These are phyloP conservation scores for Ceratobasidium sp. DNA, from an alignment of 1,284 basidiomycete genomes.

Conservation along the genomic window DNA sequence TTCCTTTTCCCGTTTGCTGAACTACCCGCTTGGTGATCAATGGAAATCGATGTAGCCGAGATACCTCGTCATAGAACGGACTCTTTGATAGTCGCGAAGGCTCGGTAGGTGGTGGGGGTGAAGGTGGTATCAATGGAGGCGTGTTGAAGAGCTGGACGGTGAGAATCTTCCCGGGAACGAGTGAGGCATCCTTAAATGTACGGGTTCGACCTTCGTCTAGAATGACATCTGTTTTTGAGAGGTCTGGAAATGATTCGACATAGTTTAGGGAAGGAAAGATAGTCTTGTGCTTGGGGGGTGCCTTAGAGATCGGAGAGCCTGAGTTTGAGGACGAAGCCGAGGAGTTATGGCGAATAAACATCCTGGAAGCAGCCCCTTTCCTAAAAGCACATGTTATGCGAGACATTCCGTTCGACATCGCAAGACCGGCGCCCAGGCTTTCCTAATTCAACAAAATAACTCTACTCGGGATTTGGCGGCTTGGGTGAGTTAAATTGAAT, in stretches of 20 bases:
- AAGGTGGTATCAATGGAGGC: conserved; percentile 39
- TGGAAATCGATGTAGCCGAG: conserved; percentile 61
- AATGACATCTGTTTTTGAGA: conserved; percentile 19
- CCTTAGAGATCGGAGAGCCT: conserved; percentile 6
- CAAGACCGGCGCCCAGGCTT: no score
- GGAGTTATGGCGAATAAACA: conserved; percentile 20
- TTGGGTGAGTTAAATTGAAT: neutral
- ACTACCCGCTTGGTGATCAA: conserved; percentile 68
- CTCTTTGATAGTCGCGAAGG: conserved; percentile 32
- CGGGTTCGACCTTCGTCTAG: conserved; percentile 35
- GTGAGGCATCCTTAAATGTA: conserved; percentile 10
- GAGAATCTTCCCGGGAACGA: conserved; percentile 25
- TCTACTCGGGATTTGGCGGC: neutral
- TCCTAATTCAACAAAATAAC: neutral
- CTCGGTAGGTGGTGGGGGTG: conserved; percentile 46
- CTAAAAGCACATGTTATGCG: no score
- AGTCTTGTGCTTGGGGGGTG: conserved; percentile 33
- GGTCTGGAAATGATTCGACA: conserved; percentile 34
- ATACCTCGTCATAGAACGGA: conserved; percentile 43
- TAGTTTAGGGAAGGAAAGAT: conserved; percentile 35
- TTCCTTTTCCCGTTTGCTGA: conserved; percentile 88
- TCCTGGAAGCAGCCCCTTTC: neutral
- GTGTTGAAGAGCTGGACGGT: conserved; percentile 35
- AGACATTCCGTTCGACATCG: no score
- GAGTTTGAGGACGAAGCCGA: conserved; percentile 5